Evolutionary conservation across 768 basidiomycete genomes (phyloP), one percentile per base, ranked within the genome.

Genomic region (Ramaria sp.): DNA sequence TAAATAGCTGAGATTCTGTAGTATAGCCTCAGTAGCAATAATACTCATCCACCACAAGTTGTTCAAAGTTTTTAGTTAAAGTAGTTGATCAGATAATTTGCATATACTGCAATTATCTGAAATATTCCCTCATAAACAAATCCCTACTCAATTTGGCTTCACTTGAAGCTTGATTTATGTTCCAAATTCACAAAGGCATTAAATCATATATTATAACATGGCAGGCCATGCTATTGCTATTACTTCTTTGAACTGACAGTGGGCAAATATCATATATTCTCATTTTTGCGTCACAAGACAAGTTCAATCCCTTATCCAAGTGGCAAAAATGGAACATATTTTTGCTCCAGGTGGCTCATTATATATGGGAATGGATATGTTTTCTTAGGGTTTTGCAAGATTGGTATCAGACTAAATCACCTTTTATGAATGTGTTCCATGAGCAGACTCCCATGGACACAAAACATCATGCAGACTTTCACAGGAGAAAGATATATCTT

Each of bases 241-340:
- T 33, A 77, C 78, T 30, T 71, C 80, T 1, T 71, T 85, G 24
- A 86, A 84, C 59, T 74, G 77, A 27, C 82, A 85, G 65, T 76
- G 84, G 1, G 68, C 78, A 0, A 70, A 67, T 24, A 72, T 84
- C 41, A 72, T 75, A 9, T 86, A 83, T 83, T 62, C 68, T 7
- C 53, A 62, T 1, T 82, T 73, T 63, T 61, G 72, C 39, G 59
- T 58, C 6, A 43, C 43, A 33, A 7, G 53, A 56, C 53, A 54
- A 61, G 19, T 67, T 57, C 42, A 58, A 9, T 67, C 68, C 17
- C 81, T 79, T 1, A 52, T 61, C 1, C 58, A 69, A 22, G 69
- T 80, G 6, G 68, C 81, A 1, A 60, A 59, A 7, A 59, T 66
- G 27, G 83, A 84, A 61, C 65, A 68, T 3, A 68, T 83, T 38